Evolutionary conservation across 2,329 filamentous ascomycete genomes (phyloP), one percentile per base, ranked within the genome.

Genomic region (Fusarium dimerum): DNA sequence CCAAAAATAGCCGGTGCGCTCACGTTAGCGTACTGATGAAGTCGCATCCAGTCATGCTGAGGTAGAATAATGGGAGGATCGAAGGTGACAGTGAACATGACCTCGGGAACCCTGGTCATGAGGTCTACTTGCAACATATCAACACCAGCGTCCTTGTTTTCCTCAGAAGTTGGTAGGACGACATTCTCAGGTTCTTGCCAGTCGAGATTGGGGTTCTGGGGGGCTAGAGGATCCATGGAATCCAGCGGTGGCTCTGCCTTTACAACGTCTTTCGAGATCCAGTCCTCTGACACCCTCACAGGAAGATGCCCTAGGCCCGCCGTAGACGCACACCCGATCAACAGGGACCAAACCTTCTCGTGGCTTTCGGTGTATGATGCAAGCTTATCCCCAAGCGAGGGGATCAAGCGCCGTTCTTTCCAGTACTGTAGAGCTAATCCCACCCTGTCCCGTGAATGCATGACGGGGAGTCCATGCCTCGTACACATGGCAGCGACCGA

Each of bases 381-480:
- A 32, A 74, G 69, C 16, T 71, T 67, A 43, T 71, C 68, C 43
- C 60, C 69, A 2, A 63, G 66, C 6, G 70, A 68, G 3, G 67
- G 71, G 15, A 83, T 68, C 43, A 80, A 76, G 43, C 82, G 78
- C 50, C 78, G 75, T 61, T 87, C 80, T 68, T 84, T 86, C 90
- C 90, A 94, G 68, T 93, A 95, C 58, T 91, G 87, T 39, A 94
- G 63, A 45, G 82, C 84, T 50, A 93, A 73, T 1, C 90, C 90
- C 26, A 93, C 74, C 45, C 80, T 81, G 18, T 80, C 79, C 46
- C 84, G 78, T 13, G 80, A 79, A 70, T 94, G 88, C 81, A 93
- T 88, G 30, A 79, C 74, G 0, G 90, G 89, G 30, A 78, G 78
- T 2, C 90, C 90, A 66, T 88, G 87, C 57, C 80, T 84, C 51